A percentile compares a stretch with the other conserved stretches of the same genome.
phyloP scores from a whole-genome alignment of 768 basidiomycete species.

The Paxillus ammoniavirescens region DNA sequence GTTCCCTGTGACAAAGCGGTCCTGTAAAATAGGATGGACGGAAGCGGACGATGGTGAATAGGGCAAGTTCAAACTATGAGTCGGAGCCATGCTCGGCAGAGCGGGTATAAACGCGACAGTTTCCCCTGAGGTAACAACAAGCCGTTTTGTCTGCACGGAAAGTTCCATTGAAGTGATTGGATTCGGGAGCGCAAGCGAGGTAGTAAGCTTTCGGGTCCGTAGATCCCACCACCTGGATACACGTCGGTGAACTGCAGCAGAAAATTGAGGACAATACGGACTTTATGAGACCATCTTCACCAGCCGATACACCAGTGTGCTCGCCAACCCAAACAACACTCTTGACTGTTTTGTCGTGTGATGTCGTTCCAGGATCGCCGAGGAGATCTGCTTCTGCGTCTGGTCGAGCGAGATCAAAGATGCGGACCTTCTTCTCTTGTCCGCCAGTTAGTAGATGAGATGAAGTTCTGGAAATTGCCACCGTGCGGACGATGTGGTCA shows the following conservation, averaged over 20 bases:
- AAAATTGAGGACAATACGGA: slow-evolving; percentile 32
- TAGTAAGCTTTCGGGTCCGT: slow-evolving; percentile 70
- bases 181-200: slow-evolving; percentile 66
- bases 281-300: slow-evolving; percentile 92
- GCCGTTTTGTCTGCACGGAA: slow-evolving; percentile 73
- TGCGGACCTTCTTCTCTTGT: slow-evolving; percentile 95
- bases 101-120: slow-evolving; percentile 90
- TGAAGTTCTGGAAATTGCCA: slow-evolving; percentile 75
- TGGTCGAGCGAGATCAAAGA: slow-evolving; percentile 86
- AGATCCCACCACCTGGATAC: slow-evolving; percentile 92
- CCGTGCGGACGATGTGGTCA: slow-evolving; percentile 96
- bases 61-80: slow-evolving; percentile 74
- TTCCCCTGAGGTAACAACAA: slow-evolving; percentile 90
- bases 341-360: slow-evolving; percentile 89
- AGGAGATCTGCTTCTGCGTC: slow-evolving; percentile 88
- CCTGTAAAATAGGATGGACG: slow-evolving; percentile 84
- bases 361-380: slow-evolving; percentile 51
- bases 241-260: slow-evolving; percentile 9
- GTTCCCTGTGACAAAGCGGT: slow-evolving; percentile 92
- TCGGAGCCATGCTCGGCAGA: slow-evolving; percentile 56
- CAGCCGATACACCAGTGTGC: slow-evolving; percentile 82
- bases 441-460: slow-evolving; percentile 85
- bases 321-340: slow-evolving; percentile 94
- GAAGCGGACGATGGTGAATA: slow-evolving; percentile 94
- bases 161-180: slow-evolving; percentile 95